A percentile compares a stretch with the other conserved stretches of the same genome.
phyloP scores from a whole-genome alignment of 2,329 filamentous ascomycete species.

The Rhinocladiella similis region DNA sequence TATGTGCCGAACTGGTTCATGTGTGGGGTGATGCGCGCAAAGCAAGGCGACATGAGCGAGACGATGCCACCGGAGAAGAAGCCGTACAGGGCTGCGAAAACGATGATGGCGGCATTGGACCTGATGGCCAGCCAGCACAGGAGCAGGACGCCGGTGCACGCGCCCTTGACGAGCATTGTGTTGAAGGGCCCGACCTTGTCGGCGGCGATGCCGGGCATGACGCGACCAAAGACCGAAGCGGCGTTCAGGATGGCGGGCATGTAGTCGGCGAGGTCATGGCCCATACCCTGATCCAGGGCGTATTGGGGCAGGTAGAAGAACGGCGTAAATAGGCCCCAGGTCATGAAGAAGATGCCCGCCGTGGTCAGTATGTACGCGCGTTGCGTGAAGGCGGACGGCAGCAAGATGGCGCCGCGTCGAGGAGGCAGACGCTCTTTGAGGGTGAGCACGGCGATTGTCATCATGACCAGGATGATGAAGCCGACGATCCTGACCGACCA shows the following conservation, averaged over 20 bases:
- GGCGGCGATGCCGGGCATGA: conserved; percentile 32
- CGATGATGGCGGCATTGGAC: conserved; percentile 58
- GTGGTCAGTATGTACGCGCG: conserved; percentile 32
- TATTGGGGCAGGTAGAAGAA: conserved; percentile 80
- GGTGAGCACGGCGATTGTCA: background rate
- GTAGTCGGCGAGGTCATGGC: conserved; percentile 27
- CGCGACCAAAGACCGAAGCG: conserved; percentile 36
- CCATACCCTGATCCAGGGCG: conserved; percentile 53
- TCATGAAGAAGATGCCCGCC: conserved; percentile 67
- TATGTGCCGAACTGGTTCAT: conserved; percentile 69
- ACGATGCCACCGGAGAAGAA: conserved; percentile 68
- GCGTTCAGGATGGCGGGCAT: conserved; percentile 35
- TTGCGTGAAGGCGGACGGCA: conserved; percentile 25
- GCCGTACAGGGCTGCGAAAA: conserved; percentile 66
- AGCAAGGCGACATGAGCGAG: conserved; percentile 59
- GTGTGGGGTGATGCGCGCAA: conserved; percentile 63
- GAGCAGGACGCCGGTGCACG: conserved; percentile 31
- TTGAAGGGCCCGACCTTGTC: conserved; percentile 37
- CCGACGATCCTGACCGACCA: conserved; percentile 19
- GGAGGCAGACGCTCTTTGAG: conserved; percentile 2
- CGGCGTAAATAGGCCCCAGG: conserved; percentile 76
- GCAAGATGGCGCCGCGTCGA: conserved; percentile 1
- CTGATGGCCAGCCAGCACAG: conserved; percentile 53
- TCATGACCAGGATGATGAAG: conserved; percentile 11
- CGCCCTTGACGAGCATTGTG: conserved; percentile 27